Conservation (phyloP, 331 rosid species). For the Rosa hybrid region DNA sequence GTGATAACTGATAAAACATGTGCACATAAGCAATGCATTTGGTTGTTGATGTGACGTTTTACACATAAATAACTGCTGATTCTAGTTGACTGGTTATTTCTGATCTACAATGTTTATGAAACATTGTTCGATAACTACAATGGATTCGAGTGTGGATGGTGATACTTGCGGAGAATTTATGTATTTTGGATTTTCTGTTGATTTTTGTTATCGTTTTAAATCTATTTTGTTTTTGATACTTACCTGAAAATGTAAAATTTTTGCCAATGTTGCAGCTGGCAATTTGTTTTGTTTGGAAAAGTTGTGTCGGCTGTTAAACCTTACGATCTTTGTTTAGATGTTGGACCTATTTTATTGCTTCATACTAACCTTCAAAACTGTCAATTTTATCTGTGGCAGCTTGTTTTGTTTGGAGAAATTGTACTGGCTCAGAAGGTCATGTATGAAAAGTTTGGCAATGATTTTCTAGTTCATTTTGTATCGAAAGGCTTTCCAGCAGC, state of each 20-base stretch:
- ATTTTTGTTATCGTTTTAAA: neutral
- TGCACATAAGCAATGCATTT: neutral
- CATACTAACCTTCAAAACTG: neutral
- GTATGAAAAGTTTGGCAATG: constrained; percentile 92
- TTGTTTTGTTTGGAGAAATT: constrained; percentile 91
- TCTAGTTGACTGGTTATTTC: neutral
- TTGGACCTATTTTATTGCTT: neutral
- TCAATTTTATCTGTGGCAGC: constrained; percentile 45
- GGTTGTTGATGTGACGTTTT: no score
- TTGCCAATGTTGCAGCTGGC: neutral
- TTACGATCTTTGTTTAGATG: neutral
- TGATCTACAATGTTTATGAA: neutral
- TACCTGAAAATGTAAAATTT: neutral
- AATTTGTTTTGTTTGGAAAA: neutral
- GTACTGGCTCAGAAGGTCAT: constrained; percentile 95
- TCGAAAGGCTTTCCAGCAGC: constrained; percentile 73
- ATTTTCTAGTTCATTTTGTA: constrained; percentile 66
- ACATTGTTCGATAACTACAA: neutral
- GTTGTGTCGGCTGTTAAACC: neutral
- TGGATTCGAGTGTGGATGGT: neutral
- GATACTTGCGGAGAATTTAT: neutral
- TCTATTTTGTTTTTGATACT: neutral
- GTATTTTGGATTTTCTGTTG: neutral
- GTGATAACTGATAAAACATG: neutral
- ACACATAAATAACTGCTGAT: neutral